These are phyloP conservation scores for Drechslera avenae DNA, from an alignment of 2,329 filamentous ascomycete species.

Conservation along the genomic window DNA sequence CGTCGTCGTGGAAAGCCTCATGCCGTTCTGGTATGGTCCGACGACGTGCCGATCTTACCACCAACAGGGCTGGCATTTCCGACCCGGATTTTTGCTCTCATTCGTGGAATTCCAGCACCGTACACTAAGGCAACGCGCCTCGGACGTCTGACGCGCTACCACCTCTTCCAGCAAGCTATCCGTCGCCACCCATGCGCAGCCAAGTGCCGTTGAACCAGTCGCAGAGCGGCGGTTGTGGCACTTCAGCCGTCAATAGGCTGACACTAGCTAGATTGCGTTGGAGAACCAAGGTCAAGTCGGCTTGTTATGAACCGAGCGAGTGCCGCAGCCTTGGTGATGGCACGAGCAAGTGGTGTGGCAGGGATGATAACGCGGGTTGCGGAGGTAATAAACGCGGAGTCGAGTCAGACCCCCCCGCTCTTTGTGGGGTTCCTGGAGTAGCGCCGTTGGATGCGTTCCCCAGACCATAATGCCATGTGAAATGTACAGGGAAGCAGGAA, in stretches of 20 bases:
- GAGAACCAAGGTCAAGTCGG: conserved; percentile 10
- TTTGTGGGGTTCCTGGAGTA: conserved; percentile 26
- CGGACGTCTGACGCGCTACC: conserved; percentile 1
- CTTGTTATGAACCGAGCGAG: conserved; percentile 17
- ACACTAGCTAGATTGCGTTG: conserved; percentile 8
- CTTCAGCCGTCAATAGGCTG: neutral
- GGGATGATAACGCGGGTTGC: conserved; percentile 10
- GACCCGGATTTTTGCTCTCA: neutral
- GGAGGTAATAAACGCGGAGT: conserved; percentile 21
- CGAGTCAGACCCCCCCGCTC: conserved; percentile 21
- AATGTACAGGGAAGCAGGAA: conserved; percentile 2
- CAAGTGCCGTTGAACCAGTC: conserved; percentile 16
- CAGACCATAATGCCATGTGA: conserved; percentile 15
- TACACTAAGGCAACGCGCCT: neutral
- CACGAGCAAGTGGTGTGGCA: conserved; percentile 10
- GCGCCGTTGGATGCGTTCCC: conserved; percentile 15
- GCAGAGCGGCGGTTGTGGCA: neutral
- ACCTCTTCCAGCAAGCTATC: conserved; percentile 2
- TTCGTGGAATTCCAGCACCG: conserved; percentile 11
- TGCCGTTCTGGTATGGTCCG: conserved; percentile 10
- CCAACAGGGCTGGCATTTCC: conserved; percentile 8
- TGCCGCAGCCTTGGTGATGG: conserved; percentile 15
- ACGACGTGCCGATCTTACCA: conserved; percentile 12
- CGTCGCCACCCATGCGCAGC: neutral
- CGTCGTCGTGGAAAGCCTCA: conserved; percentile 19